A percentile compares a stretch with the other conserved stretches of the same genome.
Evolutionary conservation across 1,139 yeast species (phyloP).

Genomic region (Scheffersomyces parashehatae): DNA sequence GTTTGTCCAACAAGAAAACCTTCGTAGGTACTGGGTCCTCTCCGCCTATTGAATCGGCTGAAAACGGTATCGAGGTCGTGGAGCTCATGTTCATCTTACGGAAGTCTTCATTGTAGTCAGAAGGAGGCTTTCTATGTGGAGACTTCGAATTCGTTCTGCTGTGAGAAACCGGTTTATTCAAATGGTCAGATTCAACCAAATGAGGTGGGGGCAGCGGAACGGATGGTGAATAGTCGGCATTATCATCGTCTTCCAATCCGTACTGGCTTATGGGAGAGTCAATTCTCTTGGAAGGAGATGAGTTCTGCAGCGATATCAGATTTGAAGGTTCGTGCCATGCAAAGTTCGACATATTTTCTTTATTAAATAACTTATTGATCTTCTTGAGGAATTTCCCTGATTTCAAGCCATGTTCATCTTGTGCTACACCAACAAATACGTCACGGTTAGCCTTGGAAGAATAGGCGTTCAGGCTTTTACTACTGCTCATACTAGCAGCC

Average conservation of each 20-base stretch:
- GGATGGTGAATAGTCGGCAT: constrained; percentile 16
- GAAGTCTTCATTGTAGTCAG: neutral
- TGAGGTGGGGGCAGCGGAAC: constrained; percentile 5
- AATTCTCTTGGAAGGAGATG: constrained; percentile 8
- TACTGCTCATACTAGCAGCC: neutral
- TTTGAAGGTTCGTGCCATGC: constrained; percentile 16
- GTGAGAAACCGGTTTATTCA: constrained; percentile 1
- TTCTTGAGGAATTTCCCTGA: constrained; percentile 11
- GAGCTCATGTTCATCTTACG: neutral
- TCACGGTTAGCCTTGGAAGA: constrained; percentile 3
- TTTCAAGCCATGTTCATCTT: constrained; percentile 3
- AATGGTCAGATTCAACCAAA: neutral
- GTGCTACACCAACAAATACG: constrained; percentile 15
- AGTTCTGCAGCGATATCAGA: neutral
- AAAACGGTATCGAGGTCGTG: constrained; percentile 36
- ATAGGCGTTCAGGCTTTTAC: constrained; percentile 1
- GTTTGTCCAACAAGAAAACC: constrained; percentile 38
- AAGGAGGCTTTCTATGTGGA: constrained; percentile 23
- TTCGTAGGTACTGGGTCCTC: constrained; percentile 32
- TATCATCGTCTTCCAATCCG: constrained; percentile 11
- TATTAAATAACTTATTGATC: constrained; percentile 32
- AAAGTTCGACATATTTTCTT: constrained; percentile 26
- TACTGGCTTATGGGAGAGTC: constrained; percentile 21
- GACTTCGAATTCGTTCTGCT: constrained; percentile 11
- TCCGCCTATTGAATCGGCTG: constrained; percentile 48